Evolutionary conservation across 2,329 filamentous ascomycete species (phyloP).

Genomic region (Xylariaceae sp.): DNA sequence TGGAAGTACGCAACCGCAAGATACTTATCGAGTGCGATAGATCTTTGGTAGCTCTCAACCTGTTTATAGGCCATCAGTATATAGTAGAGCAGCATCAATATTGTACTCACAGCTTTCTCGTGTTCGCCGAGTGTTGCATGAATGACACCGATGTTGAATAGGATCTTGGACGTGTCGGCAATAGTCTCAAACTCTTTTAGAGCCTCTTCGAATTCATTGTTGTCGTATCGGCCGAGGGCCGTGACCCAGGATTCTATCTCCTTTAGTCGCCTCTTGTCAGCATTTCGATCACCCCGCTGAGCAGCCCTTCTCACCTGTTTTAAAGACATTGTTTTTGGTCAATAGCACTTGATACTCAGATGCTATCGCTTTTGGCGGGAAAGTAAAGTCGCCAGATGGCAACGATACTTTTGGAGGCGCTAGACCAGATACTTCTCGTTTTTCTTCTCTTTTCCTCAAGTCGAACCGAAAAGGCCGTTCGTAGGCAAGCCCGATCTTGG

Average conservation of each 20-base stretch:
- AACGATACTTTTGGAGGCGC: too few species aligned
- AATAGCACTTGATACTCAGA: conserved; percentile 14
- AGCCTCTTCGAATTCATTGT: conserved; percentile 93
- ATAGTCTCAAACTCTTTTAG: conserved; percentile 81
- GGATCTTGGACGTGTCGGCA: conserved; percentile 92
- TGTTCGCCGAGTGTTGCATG: conserved; percentile 95
- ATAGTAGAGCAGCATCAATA: background rate
- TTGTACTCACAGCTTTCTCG: conserved; percentile 75
- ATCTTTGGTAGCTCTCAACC: conserved; percentile 93
- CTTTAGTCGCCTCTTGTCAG: conserved; percentile 39
- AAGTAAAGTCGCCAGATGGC: conserved; percentile 18
- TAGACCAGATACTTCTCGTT: too few species aligned
- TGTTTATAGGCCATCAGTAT: conserved; percentile 36
- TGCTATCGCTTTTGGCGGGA: conserved; percentile 24
- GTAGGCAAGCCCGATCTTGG: too few species aligned
- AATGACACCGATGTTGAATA: conserved; percentile 98
- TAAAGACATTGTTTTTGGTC: conserved; percentile 29
- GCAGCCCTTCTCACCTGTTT: conserved; percentile 28
- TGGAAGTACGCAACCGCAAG: conserved; percentile 98
- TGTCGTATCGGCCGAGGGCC: conserved; percentile 88
- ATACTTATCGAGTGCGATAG: conserved; percentile 87
- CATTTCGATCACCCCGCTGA: conserved; percentile 1
- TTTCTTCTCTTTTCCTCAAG: too few species aligned
- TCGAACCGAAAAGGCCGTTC: too few species aligned
- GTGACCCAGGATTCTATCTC: conserved; percentile 99